These are phyloP conservation scores for Silene latifolia DNA, from an alignment of 148 eudicot genomes.

Conservation along the genomic window DNA sequence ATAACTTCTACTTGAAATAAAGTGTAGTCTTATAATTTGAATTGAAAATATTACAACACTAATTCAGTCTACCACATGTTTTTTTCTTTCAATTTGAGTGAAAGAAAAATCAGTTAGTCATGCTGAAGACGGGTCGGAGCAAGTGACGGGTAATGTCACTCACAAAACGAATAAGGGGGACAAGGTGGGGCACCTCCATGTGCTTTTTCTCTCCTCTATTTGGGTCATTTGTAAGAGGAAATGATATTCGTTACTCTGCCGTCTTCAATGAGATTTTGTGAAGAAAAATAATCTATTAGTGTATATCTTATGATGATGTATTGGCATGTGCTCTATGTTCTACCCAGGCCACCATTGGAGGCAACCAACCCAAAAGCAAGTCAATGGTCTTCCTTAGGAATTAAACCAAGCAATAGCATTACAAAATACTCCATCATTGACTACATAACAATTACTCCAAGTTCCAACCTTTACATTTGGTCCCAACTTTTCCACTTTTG, in stretches of 20 bases:
- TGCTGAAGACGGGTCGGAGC: too few species aligned
- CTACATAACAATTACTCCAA: not conserved
- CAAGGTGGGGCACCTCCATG: too few species aligned
- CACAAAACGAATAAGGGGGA: too few species aligned
- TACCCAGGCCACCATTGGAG: not conserved
- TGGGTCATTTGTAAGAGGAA: too few species aligned
- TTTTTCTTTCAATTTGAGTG: not conserved
- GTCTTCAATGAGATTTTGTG: too few species aligned
- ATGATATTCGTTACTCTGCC: too few species aligned
- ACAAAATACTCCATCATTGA: constrained; percentile 12
- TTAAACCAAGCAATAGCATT: not conserved
- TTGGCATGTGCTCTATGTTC: not conserved
- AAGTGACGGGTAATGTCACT: too few species aligned
- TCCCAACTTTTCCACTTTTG: constrained; percentile 9
- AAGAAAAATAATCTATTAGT: too few species aligned
- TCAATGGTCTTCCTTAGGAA: constrained; percentile 8
- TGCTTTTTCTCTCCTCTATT: too few species aligned
- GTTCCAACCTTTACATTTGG: not conserved
- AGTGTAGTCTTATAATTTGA: too few species aligned
- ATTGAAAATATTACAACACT: not conserved
- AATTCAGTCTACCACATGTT: not conserved
- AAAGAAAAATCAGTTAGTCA: too few species aligned
- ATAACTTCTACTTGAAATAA: too few species aligned
- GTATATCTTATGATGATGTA: not conserved
- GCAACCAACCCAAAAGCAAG: not conserved